phyloP scores from a whole-genome alignment of 2,329 filamentous ascomycete species.

The Dactylella cylindrospora region DNA sequence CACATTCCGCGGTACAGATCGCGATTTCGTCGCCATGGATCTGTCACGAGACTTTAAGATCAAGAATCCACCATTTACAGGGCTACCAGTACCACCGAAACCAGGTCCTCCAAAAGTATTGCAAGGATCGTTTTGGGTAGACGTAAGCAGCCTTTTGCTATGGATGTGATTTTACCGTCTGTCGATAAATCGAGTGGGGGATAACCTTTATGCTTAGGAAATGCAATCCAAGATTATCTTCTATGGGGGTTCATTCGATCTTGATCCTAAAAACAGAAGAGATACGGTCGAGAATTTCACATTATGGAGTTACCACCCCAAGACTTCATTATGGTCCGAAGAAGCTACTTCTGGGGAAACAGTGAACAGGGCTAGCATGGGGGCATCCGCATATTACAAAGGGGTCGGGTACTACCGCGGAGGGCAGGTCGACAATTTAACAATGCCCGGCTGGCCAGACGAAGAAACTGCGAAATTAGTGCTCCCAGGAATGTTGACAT shows the following conservation, averaged over 20 bases:
- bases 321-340: conserved; percentile 4
- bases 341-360: not conserved
- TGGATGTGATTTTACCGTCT: not conserved
- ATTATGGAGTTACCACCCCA: conserved; percentile 15
- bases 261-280: not conserved
- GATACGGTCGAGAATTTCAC: conserved; percentile 6
- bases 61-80: conserved; percentile 1
- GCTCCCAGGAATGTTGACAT: conserved; percentile 27
- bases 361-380: conserved; percentile 8
- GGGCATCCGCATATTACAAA: conserved; percentile 17
- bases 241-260: conserved; percentile 18
- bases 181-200: not conserved
- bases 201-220: not conserved
- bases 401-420: conserved; percentile 30
- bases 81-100: conserved; percentile 18
- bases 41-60: conserved; percentile 9
- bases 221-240: conserved; percentile 14
- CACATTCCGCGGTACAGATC: not conserved
- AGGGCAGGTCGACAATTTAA: conserved; percentile 18
- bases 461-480: not conserved
- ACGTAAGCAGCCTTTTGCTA: not conserved
- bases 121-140: conserved; percentile 22
- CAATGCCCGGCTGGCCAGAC: conserved; percentile 12
- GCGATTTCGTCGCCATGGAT: conserved; percentile 14
- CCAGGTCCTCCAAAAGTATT: conserved; percentile 16